A percentile compares a stretch with the other conserved stretches of the same genome.
phyloP scores from a whole-genome alignment of 495 filamentous ascomycete genomes.

The Trichocladium uniseriatum region DNA sequence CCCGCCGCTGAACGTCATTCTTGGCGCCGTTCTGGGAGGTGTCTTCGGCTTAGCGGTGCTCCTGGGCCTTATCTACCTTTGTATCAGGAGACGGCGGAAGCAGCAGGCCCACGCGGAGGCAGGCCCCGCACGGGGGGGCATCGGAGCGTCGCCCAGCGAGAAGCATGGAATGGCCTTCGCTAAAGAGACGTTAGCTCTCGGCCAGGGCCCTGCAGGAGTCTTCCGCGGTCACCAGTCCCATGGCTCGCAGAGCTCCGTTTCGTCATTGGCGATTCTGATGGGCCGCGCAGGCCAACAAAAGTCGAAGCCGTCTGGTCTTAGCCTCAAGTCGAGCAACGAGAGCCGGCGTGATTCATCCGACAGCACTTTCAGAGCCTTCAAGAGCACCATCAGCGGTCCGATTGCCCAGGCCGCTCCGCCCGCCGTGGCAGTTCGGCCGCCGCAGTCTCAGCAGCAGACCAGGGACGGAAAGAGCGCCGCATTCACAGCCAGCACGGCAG shows the following conservation, averaged over 20 bases:
- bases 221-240: conserved; percentile 40
- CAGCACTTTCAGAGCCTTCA: conserved; percentile 44
- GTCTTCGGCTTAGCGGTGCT: conserved; percentile 63
- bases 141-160: conserved; percentile 43
- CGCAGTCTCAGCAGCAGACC: conserved; percentile 18
- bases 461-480: conserved; percentile 35
- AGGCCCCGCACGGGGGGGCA: conserved; percentile 40
- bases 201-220: conserved; percentile 24
- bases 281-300: conserved; percentile 37
- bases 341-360: conserved; percentile 41
- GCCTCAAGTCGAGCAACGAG: conserved; percentile 39
- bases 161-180: conserved; percentile 42
- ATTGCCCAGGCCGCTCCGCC: conserved; percentile 32
- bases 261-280: conserved; percentile 49
- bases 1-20: conserved; percentile 38
- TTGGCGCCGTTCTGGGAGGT: conserved; percentile 72
- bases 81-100: conserved; percentile 51
- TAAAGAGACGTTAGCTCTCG: conserved; percentile 46
- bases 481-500: conserved; percentile 28
- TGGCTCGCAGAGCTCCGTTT: conserved; percentile 42
- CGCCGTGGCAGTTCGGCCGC: conserved; percentile 1
- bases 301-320: conserved; percentile 24
- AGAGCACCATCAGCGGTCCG: conserved; percentile 46
- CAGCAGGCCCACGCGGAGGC: conserved; percentile 37
- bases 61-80: conserved; percentile 56